These are phyloP conservation scores for Melanogaster broomeanus DNA, from an alignment of 768 basidiomycete genomes.

Conservation along the genomic window DNA sequence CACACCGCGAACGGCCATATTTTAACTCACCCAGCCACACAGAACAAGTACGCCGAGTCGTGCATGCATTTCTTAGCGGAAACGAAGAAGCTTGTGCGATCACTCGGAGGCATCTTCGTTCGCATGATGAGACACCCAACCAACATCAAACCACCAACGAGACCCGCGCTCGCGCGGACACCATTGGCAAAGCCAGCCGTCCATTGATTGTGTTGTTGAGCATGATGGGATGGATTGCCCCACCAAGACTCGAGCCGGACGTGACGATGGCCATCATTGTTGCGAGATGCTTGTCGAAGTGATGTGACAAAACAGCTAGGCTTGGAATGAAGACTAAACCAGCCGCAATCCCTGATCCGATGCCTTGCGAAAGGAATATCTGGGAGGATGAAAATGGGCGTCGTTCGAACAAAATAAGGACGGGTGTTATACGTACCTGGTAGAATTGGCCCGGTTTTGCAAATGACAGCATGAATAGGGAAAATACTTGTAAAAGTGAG, in stretches of 20 bases:
- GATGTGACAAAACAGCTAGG: slow-evolving; percentile 44
- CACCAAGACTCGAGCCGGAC: slow-evolving; percentile 37
- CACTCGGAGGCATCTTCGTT: slow-evolving; percentile 38
- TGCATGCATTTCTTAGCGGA: slow-evolving; percentile 13
- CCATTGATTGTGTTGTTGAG: slow-evolving; percentile 29
- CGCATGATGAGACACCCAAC: slow-evolving; percentile 33
- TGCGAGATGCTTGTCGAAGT: slow-evolving; percentile 42
- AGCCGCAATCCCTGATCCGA: slow-evolving; percentile 45
- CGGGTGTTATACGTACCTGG: slow-evolving; percentile 41
- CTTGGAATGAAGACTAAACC: slow-evolving; percentile 50
- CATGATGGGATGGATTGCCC: slow-evolving; percentile 29
- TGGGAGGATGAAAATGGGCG: slow-evolving; percentile 11
- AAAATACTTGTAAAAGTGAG: slow-evolving; percentile 42
- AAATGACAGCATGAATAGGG: slow-evolving; percentile 47
- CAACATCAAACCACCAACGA: slow-evolving; percentile 39
- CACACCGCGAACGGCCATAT: background rate
- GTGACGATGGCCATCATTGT: slow-evolving; percentile 46
- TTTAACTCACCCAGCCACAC: slow-evolving; percentile 21
- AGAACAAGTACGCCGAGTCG: slow-evolving; percentile 19
- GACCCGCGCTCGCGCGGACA: slow-evolving; percentile 49
- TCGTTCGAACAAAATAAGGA: background rate
- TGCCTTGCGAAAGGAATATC: slow-evolving; percentile 52
- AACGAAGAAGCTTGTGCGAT: slow-evolving; percentile 11
- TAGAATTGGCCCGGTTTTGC: slow-evolving; percentile 42
- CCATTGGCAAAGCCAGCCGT: slow-evolving; percentile 43